Percentiles rank a stretch among this genome's conserved stretches.
Conservation (phyloP, 2,329 filamentous ascomycete species). For the Aureobasidium namibiae region DNA sequence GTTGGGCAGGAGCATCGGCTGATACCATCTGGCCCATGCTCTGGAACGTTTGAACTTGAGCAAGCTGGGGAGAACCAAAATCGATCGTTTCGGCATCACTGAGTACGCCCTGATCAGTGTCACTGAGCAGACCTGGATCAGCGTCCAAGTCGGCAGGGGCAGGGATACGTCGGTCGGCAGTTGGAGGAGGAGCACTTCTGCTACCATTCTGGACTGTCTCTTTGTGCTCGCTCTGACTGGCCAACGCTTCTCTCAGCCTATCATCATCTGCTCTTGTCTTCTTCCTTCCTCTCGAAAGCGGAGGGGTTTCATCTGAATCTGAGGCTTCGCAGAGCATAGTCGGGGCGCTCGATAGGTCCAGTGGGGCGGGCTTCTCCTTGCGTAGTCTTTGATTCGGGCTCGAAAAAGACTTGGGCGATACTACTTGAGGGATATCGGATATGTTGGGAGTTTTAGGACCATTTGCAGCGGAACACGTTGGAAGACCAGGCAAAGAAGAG, state of each 20-base stretch:
- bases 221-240: slow-evolving; percentile 46
- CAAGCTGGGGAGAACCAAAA: slow-evolving; percentile 14
- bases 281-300: slow-evolving; percentile 53
- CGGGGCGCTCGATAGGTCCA: slow-evolving; percentile 52
- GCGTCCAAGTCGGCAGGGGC: background rate
- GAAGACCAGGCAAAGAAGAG: background rate
- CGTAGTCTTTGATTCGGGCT: slow-evolving; percentile 39
- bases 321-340: slow-evolving; percentile 3
- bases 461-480: background rate
- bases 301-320: slow-evolving; percentile 4
- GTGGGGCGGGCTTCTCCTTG: slow-evolving; percentile 76
- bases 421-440: background rate
- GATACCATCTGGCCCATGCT: slow-evolving; percentile 13
- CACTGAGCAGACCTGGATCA: slow-evolving; percentile 1
- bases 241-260: slow-evolving; percentile 61
- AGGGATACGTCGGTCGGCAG: background rate
- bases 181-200: slow-evolving; percentile 30
- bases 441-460: background rate
- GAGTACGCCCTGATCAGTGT: background rate
- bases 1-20: slow-evolving; percentile 4
- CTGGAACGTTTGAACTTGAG: slow-evolving; percentile 17
- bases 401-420: slow-evolving; percentile 16
- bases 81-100: slow-evolving; percentile 9
- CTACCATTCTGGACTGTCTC: slow-evolving; percentile 62
- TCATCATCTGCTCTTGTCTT: slow-evolving; percentile 87